A percentile compares a stretch with the other conserved stretches of the same genome.
phyloP scores from a whole-genome alignment of 306 rosid species.

The Sechiopsis laciniata region DNA sequence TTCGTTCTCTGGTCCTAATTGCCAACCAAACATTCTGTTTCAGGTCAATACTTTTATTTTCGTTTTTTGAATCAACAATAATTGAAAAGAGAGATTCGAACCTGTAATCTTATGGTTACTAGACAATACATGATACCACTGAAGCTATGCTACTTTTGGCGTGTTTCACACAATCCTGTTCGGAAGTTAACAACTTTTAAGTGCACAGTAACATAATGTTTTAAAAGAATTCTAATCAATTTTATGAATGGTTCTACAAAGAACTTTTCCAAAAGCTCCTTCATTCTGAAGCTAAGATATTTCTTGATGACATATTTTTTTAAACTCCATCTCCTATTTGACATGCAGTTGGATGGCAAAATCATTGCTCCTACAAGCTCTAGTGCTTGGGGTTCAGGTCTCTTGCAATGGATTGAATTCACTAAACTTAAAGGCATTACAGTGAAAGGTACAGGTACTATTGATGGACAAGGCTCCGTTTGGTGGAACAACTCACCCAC shows the following conservation, averaged over 20 bases:
- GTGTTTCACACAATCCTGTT: slow-evolving; percentile 29
- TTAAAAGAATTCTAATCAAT: neutral
- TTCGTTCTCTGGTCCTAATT: slow-evolving; percentile 80
- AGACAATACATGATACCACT: too few relatives aligned
- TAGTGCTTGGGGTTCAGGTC: slow-evolving; percentile 64
- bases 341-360: slow-evolving; percentile 73
- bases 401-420: slow-evolving; percentile 78
- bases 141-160: too few relatives aligned
- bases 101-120: too few relatives aligned
- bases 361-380: slow-evolving; percentile 72
- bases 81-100: too few relatives aligned
- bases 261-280: slow-evolving; percentile 10
- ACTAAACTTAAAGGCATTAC: slow-evolving; percentile 67
- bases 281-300: neutral
- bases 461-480: slow-evolving; percentile 85
- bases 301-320: neutral
- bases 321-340: neutral
- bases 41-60: slow-evolving; percentile 45
- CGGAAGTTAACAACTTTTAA: neutral
- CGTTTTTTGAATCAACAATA: too few relatives aligned
- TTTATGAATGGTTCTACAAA: neutral
- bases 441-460: slow-evolving; percentile 66
- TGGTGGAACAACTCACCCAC: slow-evolving; percentile 78
- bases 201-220: neutral
- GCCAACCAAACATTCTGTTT: slow-evolving; percentile 66